Conservation (phyloP, 768 basidiomycete genomes). For the Rickenella mellea region DNA sequence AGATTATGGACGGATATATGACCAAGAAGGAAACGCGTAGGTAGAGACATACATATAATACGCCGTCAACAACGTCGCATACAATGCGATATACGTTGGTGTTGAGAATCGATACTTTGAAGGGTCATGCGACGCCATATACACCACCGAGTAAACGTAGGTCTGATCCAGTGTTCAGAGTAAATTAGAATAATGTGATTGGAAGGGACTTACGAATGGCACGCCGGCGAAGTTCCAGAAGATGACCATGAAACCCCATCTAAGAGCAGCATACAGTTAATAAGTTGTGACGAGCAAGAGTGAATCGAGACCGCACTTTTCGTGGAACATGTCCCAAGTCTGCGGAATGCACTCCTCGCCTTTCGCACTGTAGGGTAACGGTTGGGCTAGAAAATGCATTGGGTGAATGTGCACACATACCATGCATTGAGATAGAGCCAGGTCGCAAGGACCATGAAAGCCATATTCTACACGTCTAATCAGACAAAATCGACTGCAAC, state of each 20-base stretch:
- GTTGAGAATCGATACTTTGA: constrained; percentile 81
- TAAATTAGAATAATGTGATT: constrained; percentile 1
- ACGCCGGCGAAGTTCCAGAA: constrained; percentile 97
- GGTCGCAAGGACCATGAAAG: constrained; percentile 91
- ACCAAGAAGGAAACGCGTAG: background rate
- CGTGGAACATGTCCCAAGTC: constrained; percentile 99
- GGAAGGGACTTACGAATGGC: constrained; percentile 59
- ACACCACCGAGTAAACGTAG: constrained; percentile 95
- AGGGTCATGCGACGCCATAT: constrained; percentile 94
- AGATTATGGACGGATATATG: background rate
- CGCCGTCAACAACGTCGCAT: constrained; percentile 65
- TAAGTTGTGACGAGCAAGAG: background rate
- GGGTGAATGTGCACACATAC: constrained; percentile 24
- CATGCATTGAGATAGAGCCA: constrained; percentile 97
- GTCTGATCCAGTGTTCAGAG: constrained; percentile 37
- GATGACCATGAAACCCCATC: constrained; percentile 95
- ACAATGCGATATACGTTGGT: constrained; percentile 61
- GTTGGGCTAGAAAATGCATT: constrained; percentile 1
- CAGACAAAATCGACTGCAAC: background rate
- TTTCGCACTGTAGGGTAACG: constrained; percentile 50
- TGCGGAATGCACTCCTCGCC: constrained; percentile 93
- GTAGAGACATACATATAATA: constrained; percentile 68
- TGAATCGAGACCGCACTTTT: constrained; percentile 50
- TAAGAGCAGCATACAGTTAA: constrained; percentile 14
- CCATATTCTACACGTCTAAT: constrained; percentile 64